Base-by-base conservation (phyloP, 2,329 filamentous ascomycete species). In the Aschersonia sp. region DNA sequence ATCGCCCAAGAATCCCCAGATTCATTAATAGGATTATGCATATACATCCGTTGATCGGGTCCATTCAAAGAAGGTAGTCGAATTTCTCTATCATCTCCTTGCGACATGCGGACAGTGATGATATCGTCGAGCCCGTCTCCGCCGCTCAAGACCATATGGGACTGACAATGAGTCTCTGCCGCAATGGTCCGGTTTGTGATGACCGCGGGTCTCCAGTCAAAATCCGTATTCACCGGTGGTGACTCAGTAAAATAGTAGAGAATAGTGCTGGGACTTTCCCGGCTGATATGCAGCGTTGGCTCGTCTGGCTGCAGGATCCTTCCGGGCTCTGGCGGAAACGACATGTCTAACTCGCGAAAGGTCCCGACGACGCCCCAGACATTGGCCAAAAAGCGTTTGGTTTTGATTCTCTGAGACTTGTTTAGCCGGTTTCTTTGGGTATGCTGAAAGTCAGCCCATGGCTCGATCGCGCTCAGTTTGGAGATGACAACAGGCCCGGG, bases 401-500 rank as follows among this genome's bases (percentile, higher is more conserved):
- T 20, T 7, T 7, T 20, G 6, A n/a, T 30, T n/a, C 20, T n/a
- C 41, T 20, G 41, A 20, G 35, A 38, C 12, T 12, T 38, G 35
- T 12, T 38, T 12, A 38, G 12, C 7, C 7, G 35, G 12, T 38
- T 4, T 7, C 35, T 12, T 7, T 20, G 9, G 9, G 28, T 7
- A 3, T 20, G 9, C 9, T 53, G 54, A 57, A 72, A 55, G 3
- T 38, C 35, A 12, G 35, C 35, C 35, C 35, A 38, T 38, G 35
- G 12, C 35, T 38, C 7, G 35, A 38, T 38, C 7, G 35, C 3
- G 3, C 35, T 42, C 40, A 42, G 10, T 45, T 65, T 56, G 0
- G 68, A 54, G 4, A 69, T 56, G 0, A 59, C 55, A 0, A 69
- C 61, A 5, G 57, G 55, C 0, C 67, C 68, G 0, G 57, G 54